Evolutionary conservation across 2,329 filamentous ascomycete genomes (phyloP).

Genomic region (Cryphonectria carpinicola): DNA sequence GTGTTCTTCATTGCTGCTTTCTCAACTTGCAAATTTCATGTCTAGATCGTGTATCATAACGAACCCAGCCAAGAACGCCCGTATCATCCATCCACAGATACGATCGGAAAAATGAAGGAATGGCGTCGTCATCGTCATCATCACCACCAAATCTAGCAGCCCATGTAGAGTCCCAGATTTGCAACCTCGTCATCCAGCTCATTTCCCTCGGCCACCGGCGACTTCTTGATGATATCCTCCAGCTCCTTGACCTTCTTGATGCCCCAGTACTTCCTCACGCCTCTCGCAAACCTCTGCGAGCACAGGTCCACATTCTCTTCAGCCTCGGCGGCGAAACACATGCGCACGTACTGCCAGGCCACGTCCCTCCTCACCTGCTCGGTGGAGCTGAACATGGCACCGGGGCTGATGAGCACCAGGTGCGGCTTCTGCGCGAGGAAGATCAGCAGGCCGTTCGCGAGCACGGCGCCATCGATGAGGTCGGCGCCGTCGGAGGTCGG

Average conservation of each 20-base stretch:
- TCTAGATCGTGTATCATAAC: neutral
- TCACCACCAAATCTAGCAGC: conserved; percentile 33
- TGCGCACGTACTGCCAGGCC: conserved; percentile 73
- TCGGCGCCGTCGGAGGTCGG: conserved; percentile 37
- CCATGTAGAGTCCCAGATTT: conserved; percentile 38
- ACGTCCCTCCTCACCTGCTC: conserved; percentile 58
- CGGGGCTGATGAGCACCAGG: conserved; percentile 71
- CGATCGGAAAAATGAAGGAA: neutral
- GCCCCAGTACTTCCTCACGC: conserved; percentile 75
- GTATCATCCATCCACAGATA: neutral
- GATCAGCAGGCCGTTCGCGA: conserved; percentile 71
- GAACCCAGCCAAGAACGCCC: conserved; percentile 5
- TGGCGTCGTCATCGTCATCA: neutral
- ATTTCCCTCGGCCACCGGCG: conserved; percentile 31
- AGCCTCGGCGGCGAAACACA: conserved; percentile 87
- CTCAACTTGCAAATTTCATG: neutral
- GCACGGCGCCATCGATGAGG: conserved; percentile 56
- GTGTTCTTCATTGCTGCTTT: neutral
- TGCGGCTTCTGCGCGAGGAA: conserved; percentile 71
- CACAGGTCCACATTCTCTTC: conserved; percentile 68
- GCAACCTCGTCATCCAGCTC: conserved; percentile 31
- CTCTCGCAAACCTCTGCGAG: conserved; percentile 67
- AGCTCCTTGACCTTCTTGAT: conserved; percentile 70
- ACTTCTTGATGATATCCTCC: conserved; percentile 60
- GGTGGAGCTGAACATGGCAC: conserved; percentile 73